Evolutionary conservation across 495 filamentous ascomycete genomes (phyloP), one percentile per base, ranked within the genome.

Genomic region (Xylaria castorea): DNA sequence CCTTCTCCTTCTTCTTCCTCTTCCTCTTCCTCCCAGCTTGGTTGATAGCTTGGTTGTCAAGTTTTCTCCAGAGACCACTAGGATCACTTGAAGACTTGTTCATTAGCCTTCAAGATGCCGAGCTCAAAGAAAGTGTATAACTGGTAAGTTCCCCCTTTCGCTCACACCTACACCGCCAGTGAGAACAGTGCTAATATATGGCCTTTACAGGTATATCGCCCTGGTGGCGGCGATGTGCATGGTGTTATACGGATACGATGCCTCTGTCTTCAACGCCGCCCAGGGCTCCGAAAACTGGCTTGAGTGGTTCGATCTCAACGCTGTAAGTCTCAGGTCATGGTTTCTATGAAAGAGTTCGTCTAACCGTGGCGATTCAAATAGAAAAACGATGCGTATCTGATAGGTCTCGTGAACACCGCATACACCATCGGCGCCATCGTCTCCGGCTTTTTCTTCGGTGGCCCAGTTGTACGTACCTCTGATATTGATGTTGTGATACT

Each of bases 221-320:
- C 79, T 88, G 36, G 86, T 91, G 63, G 89, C 89, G 42, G 89
- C 89, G 75, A 83, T 88, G 79, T 91, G 89, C 76, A 91, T 91
- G 90, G 88, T 90, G 20, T 81, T 91, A 20, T 91, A 90, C 75
- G 89, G 90, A 14, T 91, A 90, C 72, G 89, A 91, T 84, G 88
- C 89, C 34, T 90, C 88, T 1, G 88, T 91, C 12, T 91, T 85
- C 83, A 91, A 91, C 77, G 88, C 88, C 30, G 86, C 90, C 25
- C 89, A 89, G 74, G 87, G 85, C 34, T 89, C 86, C 9, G 77
- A 84, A 9, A 87, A 90, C 73, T 91, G 89, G 89, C 78, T 86
- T 8, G 84, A 83, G 20, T 91, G 83, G 77, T 91, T 91, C 78
- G 82, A 88, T 57, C 79, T 81, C 69, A 68, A 89, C 34, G 84